Base-by-base conservation (phyloP, 2,329 filamentous ascomycete species). In the Rugonectria rugulosa region DNA sequence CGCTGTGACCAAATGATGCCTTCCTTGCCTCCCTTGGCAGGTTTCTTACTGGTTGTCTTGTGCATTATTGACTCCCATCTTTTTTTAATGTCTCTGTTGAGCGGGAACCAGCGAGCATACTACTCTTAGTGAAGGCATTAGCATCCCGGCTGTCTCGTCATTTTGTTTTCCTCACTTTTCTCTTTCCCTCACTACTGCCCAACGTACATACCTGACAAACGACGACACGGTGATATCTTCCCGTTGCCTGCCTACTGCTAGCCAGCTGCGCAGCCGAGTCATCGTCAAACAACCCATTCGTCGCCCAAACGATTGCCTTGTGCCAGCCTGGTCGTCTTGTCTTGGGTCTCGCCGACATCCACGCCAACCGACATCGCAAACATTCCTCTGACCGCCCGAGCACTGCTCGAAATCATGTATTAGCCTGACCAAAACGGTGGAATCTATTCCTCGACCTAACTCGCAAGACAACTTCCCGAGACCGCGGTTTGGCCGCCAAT, bases 331-430 rank as follows among this genome's bases (percentile, higher is more conserved):
- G n/a, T n/a, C n/a, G n/a, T n/a, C n/a, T n/a, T 68, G 68, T 68
- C 62, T 69, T 66, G 60, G 57, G 48, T 40, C 32, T 56, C 48
- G 53, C 57, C 55, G 56, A 57, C 40, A 54, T 53, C 54, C 60
- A 55, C 59, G 58, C 52, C 47, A 58, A 45, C 41, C 44, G 50
- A 53, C 53, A 48, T 52, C 56, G 45, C 47, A 56, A 50, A 43
- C 57, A 56, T 57, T 60, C 57, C 67, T 59, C 53, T 59, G 56
- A 57, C 56, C 44, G 57, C 53, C 50, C 40, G 61, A 64, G 60
- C 61, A 57, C 59, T 47, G 58, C 63, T 65, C 65, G 66, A 62
- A 68, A 72, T 57, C 59, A 73, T 73, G 71, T 62, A 58, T 71
- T 72, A 66, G 67, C 55, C 61, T 63, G 58, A 56, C 56, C 56